Evolutionary conservation across 495 filamentous ascomycete genomes (phyloP), one percentile per base, ranked within the genome.

Genomic region (Aspergillus kassunensis): DNA sequence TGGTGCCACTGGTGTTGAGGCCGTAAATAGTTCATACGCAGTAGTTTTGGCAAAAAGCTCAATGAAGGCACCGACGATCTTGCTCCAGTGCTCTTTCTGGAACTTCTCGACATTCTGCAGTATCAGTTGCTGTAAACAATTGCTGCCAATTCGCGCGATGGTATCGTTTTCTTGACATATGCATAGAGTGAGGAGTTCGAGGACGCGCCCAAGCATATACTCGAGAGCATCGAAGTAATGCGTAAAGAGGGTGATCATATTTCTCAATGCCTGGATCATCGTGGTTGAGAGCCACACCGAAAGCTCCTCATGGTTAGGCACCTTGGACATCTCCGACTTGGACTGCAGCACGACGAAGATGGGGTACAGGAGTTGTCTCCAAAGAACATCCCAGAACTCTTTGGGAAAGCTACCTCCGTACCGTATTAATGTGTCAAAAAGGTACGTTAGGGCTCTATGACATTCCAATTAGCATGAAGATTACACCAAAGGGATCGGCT

Each of bases 161-260:
- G 95, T 99, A 64, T 99, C 93, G 61, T 97, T 99, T 64, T 99
- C 93, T 64, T 99, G 93, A 65, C 92, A 97, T 44, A 99, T 99
- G 63, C 93, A 99, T 15, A 97, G 79, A 3, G 89, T 90, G 1
- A 99, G 72, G 9, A 99, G 81, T 60, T 97, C 91, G 31, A 99
- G 74, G 62, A 97, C 96, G 21, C 92, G 77, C 61, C 96, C 90
- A 16, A 99, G 79, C 95, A 99, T 97, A 64, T 95, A 92, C 65
- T 97, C 90, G 21, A 99, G 72, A 0, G 89, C 80, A 49, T 95
- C 90, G 58, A 97, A 99, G 68, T 97, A 97, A 67, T 99, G 93
- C 0, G 93, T 99, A 63, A 99, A 97, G 20, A 99, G 81, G 0
- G 87, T 91, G 59, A 99, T 97, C 87, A 99, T 96, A 69, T 96